A percentile compares a stretch with the other conserved stretches of the same genome.
These are phyloP conservation scores for Ustilago shanxiensis DNA, from an alignment of 1,284 basidiomycete genomes.

Conservation along the genomic window DNA sequence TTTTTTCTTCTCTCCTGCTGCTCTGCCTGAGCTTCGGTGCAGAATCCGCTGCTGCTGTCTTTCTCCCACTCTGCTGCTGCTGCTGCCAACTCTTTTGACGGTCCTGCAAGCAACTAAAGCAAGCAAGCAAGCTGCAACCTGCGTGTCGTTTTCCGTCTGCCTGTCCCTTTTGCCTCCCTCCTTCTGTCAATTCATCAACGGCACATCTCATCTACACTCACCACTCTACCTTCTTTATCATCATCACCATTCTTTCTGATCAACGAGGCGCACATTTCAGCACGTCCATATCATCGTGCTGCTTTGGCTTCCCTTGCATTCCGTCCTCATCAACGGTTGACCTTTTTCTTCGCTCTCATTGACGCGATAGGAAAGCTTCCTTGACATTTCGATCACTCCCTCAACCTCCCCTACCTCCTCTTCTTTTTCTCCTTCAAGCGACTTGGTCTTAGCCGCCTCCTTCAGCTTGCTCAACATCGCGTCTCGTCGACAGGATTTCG, in stretches of 20 bases:
- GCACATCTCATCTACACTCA: conserved; percentile 8
- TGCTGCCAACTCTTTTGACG: conserved; percentile 9
- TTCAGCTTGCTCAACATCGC: neutral
- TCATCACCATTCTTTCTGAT: conserved; percentile 3
- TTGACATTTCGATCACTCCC: conserved; percentile 5
- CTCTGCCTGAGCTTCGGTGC: conserved; percentile 5
- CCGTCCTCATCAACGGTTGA: conserved; percentile 2
- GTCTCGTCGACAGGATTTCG: neutral
- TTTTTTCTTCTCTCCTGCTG: neutral
- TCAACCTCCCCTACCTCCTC: neutral
- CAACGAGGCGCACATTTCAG: conserved; percentile 17
- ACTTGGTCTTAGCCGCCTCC: too few species aligned
- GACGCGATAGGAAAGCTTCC: conserved; percentile 22
- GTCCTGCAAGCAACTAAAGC: conserved; percentile 7
- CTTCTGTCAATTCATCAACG: conserved; percentile 14
- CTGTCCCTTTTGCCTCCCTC: conserved; percentile 4
- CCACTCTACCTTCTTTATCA: conserved; percentile 12
- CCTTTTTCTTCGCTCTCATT: neutral
- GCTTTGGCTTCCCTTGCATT: conserved; percentile 9
- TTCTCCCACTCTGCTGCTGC: conserved; percentile 12
- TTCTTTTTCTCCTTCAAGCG: neutral
- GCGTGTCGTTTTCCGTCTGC: conserved; percentile 33
- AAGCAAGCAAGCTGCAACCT: conserved; percentile 48
- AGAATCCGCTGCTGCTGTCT: conserved; percentile 12
- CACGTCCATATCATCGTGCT: conserved; percentile 19